These are phyloP conservation scores for Calonectria henricotiae DNA, from an alignment of 2,329 filamentous ascomycete species.

Conservation along the genomic window DNA sequence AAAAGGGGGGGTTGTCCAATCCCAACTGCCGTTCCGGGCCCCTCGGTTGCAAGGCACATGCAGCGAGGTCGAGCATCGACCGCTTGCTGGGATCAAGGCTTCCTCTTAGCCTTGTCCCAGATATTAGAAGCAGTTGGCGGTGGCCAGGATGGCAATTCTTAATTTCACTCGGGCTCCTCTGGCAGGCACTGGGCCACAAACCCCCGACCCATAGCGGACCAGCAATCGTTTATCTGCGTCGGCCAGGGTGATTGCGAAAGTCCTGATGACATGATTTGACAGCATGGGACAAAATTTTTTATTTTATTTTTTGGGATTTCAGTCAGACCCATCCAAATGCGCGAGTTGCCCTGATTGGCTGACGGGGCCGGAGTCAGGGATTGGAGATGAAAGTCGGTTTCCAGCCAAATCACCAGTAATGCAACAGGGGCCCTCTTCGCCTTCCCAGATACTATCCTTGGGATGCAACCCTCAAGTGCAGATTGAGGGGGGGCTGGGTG, in stretches of 20 bases:
- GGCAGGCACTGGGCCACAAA: background rate
- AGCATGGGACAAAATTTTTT: background rate
- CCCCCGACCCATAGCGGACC: background rate
- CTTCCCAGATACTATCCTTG: background rate
- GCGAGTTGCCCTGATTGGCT: background rate
- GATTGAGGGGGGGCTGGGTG: conserved; percentile 8
- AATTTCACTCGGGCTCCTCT: conserved; percentile 17
- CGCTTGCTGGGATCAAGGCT: background rate
- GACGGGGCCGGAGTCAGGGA: background rate
- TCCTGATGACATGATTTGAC: conserved; percentile 7
- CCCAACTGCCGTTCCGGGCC: background rate
- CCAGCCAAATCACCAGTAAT: no score
- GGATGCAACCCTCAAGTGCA: conserved; percentile 11
- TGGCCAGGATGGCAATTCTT: conserved; percentile 20
- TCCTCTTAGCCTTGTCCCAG: background rate
- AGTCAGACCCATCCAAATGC: conserved; percentile 1
- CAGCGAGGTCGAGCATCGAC: background rate
- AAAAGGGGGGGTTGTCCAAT: conserved; percentile 7
- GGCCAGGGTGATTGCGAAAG: conserved; percentile 5
- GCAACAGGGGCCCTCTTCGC: background rate
- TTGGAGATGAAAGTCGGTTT: background rate
- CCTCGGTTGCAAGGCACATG: conserved; percentile 17
- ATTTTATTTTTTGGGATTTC: background rate
- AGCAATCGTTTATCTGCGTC: conserved; percentile 29
- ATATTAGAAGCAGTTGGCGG: background rate